These are phyloP conservation scores for Podochytrium sp. DNA, from an alignment of 192 early-diverging fungal genomes.

Conservation along the genomic window DNA sequence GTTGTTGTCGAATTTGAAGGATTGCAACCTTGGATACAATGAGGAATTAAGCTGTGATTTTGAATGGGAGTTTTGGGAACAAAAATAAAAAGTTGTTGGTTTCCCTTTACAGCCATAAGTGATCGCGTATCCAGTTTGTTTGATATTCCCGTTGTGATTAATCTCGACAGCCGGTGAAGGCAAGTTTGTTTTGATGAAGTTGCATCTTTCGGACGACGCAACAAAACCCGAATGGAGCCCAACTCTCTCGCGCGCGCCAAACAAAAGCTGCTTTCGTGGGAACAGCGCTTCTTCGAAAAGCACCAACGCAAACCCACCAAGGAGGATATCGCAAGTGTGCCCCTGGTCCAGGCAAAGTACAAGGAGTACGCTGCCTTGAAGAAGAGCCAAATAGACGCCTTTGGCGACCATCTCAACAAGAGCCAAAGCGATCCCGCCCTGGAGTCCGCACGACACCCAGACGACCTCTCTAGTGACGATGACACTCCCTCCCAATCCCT, in stretches of 20 bases:
- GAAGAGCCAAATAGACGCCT: not conserved
- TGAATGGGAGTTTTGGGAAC: too few relatives aligned
- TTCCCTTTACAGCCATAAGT: too few relatives aligned
- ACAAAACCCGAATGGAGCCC: not conserved
- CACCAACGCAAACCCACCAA: slow-evolving; percentile 22
- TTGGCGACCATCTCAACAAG: not conserved
- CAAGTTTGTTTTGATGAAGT: too few relatives aligned
- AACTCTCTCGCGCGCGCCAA: not conserved
- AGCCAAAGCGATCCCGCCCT: too few relatives aligned
- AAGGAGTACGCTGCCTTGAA: slow-evolving; percentile 3
- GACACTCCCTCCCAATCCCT: not conserved
- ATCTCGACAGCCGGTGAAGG: too few relatives aligned
- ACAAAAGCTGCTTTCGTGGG: slow-evolving; percentile 23
- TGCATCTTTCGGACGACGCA: slow-evolving; percentile 1
- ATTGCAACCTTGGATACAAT: too few relatives aligned
- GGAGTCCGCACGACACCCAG: not conserved
- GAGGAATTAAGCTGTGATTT: too few relatives aligned
- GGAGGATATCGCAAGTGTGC: slow-evolving; percentile 3
- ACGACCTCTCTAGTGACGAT: not conserved
- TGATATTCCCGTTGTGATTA: too few relatives aligned
- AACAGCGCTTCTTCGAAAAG: slow-evolving; percentile 11
- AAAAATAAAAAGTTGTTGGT: too few relatives aligned
- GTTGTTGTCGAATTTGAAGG: too few relatives aligned
- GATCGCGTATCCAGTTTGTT: too few relatives aligned
- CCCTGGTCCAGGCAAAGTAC: slow-evolving; percentile 8